A percentile compares a stretch with the other conserved stretches of the same genome.
Conservation (phyloP, 2,329 filamentous ascomycete genomes). For the Sporothrix phasma region DNA sequence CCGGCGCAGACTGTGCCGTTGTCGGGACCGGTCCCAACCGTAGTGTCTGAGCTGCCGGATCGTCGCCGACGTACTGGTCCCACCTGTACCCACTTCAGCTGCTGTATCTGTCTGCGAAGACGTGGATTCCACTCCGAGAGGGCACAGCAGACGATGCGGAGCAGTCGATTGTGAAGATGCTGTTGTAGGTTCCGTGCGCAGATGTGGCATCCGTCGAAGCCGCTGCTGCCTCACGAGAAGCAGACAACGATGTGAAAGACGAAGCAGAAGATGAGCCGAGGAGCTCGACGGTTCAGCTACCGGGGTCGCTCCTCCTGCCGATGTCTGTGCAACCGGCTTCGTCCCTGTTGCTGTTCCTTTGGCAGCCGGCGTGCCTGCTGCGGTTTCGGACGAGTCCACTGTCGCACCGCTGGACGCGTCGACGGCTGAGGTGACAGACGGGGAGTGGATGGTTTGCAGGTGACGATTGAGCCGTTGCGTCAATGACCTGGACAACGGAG, state of each 20-base stretch:
- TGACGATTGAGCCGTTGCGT: slow-evolving; percentile 37
- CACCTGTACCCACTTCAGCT: not conserved
- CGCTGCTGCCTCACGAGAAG: not conserved
- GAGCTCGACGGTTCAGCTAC: not conserved
- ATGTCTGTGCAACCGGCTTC: not conserved
- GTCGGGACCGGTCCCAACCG: not conserved
- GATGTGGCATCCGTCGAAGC: not conserved
- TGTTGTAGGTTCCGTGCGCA: not conserved
- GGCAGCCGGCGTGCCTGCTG: not conserved
- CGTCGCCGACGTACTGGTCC: not conserved
- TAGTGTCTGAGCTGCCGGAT: not conserved
- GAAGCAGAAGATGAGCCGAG: not conserved
- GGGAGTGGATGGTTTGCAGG: slow-evolving; percentile 33
- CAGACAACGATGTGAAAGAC: not conserved
- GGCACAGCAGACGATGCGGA: not conserved
- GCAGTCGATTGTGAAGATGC: not conserved
- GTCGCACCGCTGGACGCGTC: not conserved
- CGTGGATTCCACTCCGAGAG: not conserved
- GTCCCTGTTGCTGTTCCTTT: not conserved
- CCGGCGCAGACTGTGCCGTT: slow-evolving; percentile 1
- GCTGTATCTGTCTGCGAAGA: not conserved
- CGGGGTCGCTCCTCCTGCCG: not conserved
- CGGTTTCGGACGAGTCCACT: not conserved
- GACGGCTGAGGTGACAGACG: slow-evolving; percentile 28
- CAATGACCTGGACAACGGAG: slow-evolving; percentile 44